Percentiles rank a stretch among this genome's conserved stretches.
Evolutionary conservation across 306 rosid species (phyloP).

Genomic region (Abrus precatorius): DNA sequence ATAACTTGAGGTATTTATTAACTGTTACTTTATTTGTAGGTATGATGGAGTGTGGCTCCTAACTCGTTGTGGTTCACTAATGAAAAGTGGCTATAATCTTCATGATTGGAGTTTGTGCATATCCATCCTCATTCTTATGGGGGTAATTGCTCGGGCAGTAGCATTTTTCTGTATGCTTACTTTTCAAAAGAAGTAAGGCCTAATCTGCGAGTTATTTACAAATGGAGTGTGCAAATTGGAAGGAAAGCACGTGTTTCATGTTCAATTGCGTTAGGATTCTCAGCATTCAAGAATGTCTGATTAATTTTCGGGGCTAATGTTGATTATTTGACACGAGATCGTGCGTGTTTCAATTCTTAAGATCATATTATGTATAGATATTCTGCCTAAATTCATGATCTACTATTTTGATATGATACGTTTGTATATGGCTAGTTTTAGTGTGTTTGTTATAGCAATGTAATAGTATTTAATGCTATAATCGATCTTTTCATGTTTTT

Average conservation of each 20-base stretch:
- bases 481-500: too few species aligned
- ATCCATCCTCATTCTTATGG: slow-evolving; percentile 59
- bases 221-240: slow-evolving; percentile 32
- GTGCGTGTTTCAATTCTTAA: not conserved
- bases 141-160: slow-evolving; percentile 58
- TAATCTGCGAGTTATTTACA: slow-evolving; percentile 1
- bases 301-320: not conserved
- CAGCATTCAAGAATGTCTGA: not conserved
- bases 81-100: slow-evolving; percentile 62
- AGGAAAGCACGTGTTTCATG: not conserved
- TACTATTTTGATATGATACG: not conserved
- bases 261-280: not conserved
- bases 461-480: too few species aligned
- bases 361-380: slow-evolving; percentile 8
- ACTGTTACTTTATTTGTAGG: slow-evolving; percentile 57
- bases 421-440: too few species aligned
- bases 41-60: slow-evolving; percentile 84
- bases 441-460: too few species aligned
- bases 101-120: slow-evolving; percentile 74
- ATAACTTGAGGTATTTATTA: slow-evolving; percentile 4
- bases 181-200: slow-evolving; percentile 65
- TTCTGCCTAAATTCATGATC: not conserved
- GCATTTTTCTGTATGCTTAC: slow-evolving; percentile 65
- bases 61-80: slow-evolving; percentile 72
- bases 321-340: not conserved